Evolutionary conservation across 352 stramenopile genomes (phyloP).

Genomic region (Phytophthora tubulina): DNA sequence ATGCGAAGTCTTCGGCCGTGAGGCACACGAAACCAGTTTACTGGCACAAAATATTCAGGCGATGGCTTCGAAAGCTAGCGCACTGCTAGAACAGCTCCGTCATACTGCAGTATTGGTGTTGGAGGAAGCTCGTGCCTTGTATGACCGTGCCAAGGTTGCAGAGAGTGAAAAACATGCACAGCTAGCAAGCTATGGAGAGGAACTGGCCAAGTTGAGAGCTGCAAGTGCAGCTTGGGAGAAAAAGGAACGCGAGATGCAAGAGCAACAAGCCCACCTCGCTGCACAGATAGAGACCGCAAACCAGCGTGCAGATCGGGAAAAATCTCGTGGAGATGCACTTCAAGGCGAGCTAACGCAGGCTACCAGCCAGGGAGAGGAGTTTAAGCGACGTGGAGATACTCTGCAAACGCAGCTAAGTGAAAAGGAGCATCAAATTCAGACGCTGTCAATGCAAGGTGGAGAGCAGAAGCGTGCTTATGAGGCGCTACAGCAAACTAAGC

Average conservation of each 20-base stretch:
- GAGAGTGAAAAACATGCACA: slow-evolving; percentile 86
- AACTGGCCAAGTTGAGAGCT: slow-evolving; percentile 67
- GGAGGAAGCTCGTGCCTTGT: slow-evolving; percentile 76
- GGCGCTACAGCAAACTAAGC: slow-evolving; percentile 68
- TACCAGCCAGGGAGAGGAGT: slow-evolving; percentile 37
- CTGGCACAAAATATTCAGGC: slow-evolving; percentile 52
- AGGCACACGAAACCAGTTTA: slow-evolving; percentile 61
- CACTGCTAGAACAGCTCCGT: slow-evolving; percentile 64
- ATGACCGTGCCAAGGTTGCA: slow-evolving; percentile 76
- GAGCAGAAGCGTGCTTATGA: slow-evolving; percentile 69
- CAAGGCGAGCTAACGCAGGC: slow-evolving; percentile 56
- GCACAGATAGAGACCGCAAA: slow-evolving; percentile 55
- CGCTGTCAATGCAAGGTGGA: slow-evolving; percentile 56
- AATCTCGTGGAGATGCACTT: slow-evolving; percentile 50
- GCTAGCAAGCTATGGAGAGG: slow-evolving; percentile 73
- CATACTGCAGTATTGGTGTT: slow-evolving; percentile 61
- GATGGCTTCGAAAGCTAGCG: slow-evolving; percentile 50
- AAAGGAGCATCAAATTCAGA: slow-evolving; percentile 69
- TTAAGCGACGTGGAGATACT: slow-evolving; percentile 65
- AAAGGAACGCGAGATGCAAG: slow-evolving; percentile 59
- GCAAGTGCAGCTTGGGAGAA: slow-evolving; percentile 60
- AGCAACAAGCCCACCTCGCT: slow-evolving; percentile 49
- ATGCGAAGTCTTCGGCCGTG: slow-evolving; percentile 73
- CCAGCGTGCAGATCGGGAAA: slow-evolving; percentile 43
- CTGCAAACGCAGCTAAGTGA: slow-evolving; percentile 61